A percentile compares a stretch with the other conserved stretches of the same genome.
These are phyloP conservation scores for Chaetomium cochliodes DNA, from an alignment of 495 filamentous ascomycete species.

Conservation along the genomic window DNA sequence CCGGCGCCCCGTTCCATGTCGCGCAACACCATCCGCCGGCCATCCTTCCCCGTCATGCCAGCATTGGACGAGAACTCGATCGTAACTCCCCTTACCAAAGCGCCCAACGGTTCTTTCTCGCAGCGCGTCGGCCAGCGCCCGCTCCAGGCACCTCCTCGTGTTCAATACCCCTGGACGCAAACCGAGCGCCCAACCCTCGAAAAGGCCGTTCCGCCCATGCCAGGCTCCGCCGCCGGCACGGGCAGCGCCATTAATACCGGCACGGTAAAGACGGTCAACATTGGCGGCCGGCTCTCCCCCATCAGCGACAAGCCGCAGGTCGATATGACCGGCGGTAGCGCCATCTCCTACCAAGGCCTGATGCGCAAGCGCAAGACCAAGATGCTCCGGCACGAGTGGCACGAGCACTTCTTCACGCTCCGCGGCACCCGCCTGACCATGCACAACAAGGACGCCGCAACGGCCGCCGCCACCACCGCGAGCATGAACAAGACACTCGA, in stretches of 20 bases:
- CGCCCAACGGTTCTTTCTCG: slow-evolving; percentile 36
- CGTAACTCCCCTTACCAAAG: slow-evolving; percentile 33
- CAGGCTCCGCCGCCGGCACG: slow-evolving; percentile 32
- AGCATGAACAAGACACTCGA: slow-evolving; percentile 62
- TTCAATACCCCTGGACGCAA: slow-evolving; percentile 50
- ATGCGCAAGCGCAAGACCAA: slow-evolving; percentile 94
- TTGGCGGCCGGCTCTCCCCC: slow-evolving; percentile 48
- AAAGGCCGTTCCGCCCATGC: slow-evolving; percentile 36
- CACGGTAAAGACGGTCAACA: slow-evolving; percentile 44
- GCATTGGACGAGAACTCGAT: slow-evolving; percentile 54
- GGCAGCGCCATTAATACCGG: slow-evolving; percentile 21
- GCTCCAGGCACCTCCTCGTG: slow-evolving; percentile 48
- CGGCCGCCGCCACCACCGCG: slow-evolving; percentile 40
- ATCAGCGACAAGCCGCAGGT: slow-evolving; percentile 28
- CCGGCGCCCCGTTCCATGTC: slow-evolving; percentile 50
- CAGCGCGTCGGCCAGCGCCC: slow-evolving; percentile 35
- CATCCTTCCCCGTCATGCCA: slow-evolving; percentile 56
- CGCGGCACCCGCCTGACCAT: slow-evolving; percentile 80
- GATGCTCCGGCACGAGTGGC: slow-evolving; percentile 90
- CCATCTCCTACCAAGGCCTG: slow-evolving; percentile 69
- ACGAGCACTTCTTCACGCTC: slow-evolving; percentile 83
- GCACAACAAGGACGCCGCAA: slow-evolving; percentile 62
- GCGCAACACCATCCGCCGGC: slow-evolving; percentile 56
- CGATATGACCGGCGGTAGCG: slow-evolving; percentile 44
- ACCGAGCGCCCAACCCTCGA: slow-evolving; percentile 41